Evolutionary conservation across 768 basidiomycete genomes (phyloP), one percentile per base, ranked within the genome.

Genomic region (Clavulina sp.): DNA sequence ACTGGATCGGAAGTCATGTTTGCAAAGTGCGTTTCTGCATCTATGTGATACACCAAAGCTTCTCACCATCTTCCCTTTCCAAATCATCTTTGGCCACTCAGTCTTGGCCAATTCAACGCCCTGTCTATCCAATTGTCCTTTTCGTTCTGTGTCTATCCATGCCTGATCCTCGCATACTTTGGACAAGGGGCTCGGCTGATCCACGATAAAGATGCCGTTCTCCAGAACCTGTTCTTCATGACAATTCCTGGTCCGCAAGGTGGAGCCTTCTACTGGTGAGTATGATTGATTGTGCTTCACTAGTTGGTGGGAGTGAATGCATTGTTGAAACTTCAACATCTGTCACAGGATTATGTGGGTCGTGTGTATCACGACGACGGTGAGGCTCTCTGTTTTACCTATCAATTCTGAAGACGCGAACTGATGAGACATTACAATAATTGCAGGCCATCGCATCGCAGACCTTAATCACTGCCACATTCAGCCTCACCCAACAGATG

Each of bases 1-100:
- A 84, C 81, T 0, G 81, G 81, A 0, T 77, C 73, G 57, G 80
- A 82, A 60, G 78, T 77, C 1, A 64, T 79, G 44, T 79, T 79
- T 61, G 78, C 79, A 7, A 79, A 80, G 77, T 78, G 44, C 24
- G 71, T 64, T 24, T 30, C n/a, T n/a, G n/a, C n/a, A n/a, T n/a
- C n/a, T n/a, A n/a, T n/a, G n/a, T n/a, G n/a, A n/a, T n/a, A n/a
- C n/a, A n/a, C n/a, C n/a, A n/a, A n/a, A n/a, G n/a, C n/a, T n/a
- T n/a, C n/a, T n/a, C n/a, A n/a, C n/a, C n/a, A n/a, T n/a, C n/a
- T n/a, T n/a, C n/a, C n/a, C n/a, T n/a, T n/a, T n/a, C n/a, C n/a
- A 33, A 29, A 38, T 36, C 16, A 13, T 50, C 52, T n/a, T n/a
- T n/a, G 7, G 28, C 13, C 18, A 24, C 49, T 3, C 55, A 80